A percentile compares a stretch with the other conserved stretches of the same genome.
phyloP scores from a whole-genome alignment of 1,139 yeast species.

The Yarrowia galli region DNA sequence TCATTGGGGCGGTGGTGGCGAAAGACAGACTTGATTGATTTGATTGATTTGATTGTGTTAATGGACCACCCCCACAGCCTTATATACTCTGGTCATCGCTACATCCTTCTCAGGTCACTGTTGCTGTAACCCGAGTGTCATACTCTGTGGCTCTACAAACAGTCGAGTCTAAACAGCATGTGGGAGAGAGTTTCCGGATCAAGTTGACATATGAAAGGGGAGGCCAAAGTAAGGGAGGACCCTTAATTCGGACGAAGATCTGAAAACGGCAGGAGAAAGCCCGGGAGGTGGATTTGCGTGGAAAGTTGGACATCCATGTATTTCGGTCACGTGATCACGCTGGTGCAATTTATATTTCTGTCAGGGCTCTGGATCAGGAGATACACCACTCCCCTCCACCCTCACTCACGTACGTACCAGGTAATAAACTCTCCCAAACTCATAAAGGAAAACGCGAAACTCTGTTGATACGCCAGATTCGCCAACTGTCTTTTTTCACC shows the following conservation, averaged over 20 bases:
- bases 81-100: slow-evolving; percentile 4
- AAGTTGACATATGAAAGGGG: background rate
- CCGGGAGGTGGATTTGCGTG: background rate
- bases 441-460: slow-evolving; percentile 18
- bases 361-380: no score
- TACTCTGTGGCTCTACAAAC: background rate
- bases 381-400: no score
- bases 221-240: background rate
- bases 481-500: background rate
- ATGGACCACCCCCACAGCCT: no score
- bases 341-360: no score
- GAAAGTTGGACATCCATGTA: no score
- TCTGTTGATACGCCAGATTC: background rate
- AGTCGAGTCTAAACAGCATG: slow-evolving; percentile 19
- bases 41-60: no score
- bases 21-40: no score
- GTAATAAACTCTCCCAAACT: slow-evolving; percentile 14
- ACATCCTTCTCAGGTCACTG: slow-evolving; percentile 13
- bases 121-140: background rate
- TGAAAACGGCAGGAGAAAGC: slow-evolving; percentile 20
- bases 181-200: slow-evolving; percentile 32
- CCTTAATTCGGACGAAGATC: background rate
- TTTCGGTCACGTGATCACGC: no score
- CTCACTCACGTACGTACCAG: background rate
- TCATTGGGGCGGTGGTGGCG: background rate